Evolutionary conservation across 2,329 filamentous ascomycete species (phyloP), one percentile per base, ranked within the genome.

Genomic region (Pseudopyricularia cyperi): DNA sequence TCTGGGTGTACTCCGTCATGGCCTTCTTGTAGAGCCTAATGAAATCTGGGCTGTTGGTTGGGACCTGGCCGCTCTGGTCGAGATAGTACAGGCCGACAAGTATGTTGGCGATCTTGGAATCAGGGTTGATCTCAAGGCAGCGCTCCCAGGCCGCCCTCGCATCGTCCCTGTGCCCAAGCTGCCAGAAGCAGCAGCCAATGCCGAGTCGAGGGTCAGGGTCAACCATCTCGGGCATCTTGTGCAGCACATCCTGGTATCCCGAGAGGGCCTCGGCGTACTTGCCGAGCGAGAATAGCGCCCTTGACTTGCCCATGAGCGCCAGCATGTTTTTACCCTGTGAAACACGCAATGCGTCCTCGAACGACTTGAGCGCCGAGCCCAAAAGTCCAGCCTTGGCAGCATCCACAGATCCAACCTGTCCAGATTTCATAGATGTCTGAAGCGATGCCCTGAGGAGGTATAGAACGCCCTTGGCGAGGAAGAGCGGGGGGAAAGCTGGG

Each of bases 161-260:
- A 61, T 95, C 89, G 33, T 95, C 88, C 66, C 94, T 96, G 72
- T 88, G 89, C 11, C 90, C 90, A 28, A 98, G 75, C 66, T 95
- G 88, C 93, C 94, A 98, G 66, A 96, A 51, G 71, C 93, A 98
- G 67, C 89, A 93, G 46, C 93, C 93, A 62, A 98, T 91, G 52
- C 93, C 93, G 59, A 98, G 91, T 59, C 94, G 81, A 58, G 93
- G 94, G 66, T 98, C 93, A 0, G 93, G 93, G 62, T 98, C 93
- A 42, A 86, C 80, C 61, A 97, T 75, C 58, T 88, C 82, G 2
- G 93, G 93, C 72, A 90, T 89, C 66, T 86, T 89, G 60, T 82
- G 76, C 50, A 98, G 71, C 15, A 89, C 89, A 54, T 88, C 85
- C 68, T 98, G 93, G 64, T 97, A 98, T 24, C 79, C 75, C 55